Conservation (phyloP, 148 eudicot species). For the Salicornia ramosissima region DNA sequence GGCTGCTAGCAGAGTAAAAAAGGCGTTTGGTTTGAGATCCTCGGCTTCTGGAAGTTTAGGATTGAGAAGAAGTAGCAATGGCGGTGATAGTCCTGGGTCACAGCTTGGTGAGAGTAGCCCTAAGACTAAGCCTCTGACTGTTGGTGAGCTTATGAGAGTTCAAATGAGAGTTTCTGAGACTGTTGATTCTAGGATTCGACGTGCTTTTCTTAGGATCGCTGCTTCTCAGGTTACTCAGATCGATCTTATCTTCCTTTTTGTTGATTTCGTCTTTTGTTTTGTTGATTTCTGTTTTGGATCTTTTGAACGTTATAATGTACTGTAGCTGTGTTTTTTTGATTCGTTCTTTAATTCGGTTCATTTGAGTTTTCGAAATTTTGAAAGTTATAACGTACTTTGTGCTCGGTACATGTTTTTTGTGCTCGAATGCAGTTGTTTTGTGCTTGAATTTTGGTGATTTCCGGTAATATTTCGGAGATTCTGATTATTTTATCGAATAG, state of each 20-base stretch:
- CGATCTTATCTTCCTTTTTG: not conserved
- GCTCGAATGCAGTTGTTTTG: not conserved
- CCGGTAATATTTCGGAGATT: not conserved
- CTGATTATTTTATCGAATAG: not conserved
- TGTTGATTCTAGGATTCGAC: slow-evolving; percentile 72
- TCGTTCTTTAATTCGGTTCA: too few species aligned
- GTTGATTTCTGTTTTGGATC: too few species aligned
- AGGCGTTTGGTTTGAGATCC: slow-evolving; percentile 82
- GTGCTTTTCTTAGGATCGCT: slow-evolving; percentile 72
- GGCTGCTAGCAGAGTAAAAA: slow-evolving; percentile 87
- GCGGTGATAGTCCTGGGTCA: slow-evolving; percentile 18
- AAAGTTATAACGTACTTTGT: not conserved
- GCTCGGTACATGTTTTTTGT: too few species aligned
- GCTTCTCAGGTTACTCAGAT: slow-evolving; percentile 68
- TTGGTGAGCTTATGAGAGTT: slow-evolving; percentile 82
- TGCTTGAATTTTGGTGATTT: not conserved
- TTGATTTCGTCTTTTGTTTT: not conserved
- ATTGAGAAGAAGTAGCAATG: slow-evolving; percentile 32
- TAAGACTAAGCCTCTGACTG: slow-evolving; percentile 48
- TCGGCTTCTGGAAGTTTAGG: slow-evolving; percentile 38
- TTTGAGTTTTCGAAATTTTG: not conserved
- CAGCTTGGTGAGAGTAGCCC: slow-evolving; percentile 28
- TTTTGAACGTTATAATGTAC: too few species aligned
- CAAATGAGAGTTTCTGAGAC: slow-evolving; percentile 82
- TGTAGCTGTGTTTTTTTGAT: too few species aligned